Conservation (phyloP, 352 stramenopile species). For the Globisporangium alternatum region DNA sequence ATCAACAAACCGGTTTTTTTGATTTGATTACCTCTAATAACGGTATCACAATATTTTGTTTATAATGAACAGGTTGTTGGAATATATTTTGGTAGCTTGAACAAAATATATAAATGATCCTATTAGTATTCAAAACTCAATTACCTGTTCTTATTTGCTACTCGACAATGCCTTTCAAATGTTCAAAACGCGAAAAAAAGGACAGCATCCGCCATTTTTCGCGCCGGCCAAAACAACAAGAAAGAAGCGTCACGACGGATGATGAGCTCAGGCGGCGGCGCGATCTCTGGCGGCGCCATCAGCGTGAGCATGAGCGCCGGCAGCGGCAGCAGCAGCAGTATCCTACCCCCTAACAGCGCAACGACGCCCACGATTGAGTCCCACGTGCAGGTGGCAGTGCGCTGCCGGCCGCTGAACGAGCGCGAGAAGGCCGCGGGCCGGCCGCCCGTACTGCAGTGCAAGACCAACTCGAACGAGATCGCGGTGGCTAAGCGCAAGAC, state of each 20-base stretch:
- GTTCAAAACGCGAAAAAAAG: conserved; percentile 4
- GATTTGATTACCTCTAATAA: neutral
- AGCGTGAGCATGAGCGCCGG: conserved; percentile 9
- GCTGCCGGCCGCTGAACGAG: conserved; percentile 87
- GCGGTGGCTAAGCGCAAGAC: conserved; percentile 86
- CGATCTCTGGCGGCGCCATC: conserved; percentile 2
- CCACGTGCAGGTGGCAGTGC: conserved; percentile 89
- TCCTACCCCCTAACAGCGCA: neutral
- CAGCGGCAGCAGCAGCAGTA: neutral
- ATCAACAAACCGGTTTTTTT: conserved; percentile 2
- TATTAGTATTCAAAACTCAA: neutral
- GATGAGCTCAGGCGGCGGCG: conserved; percentile 9
- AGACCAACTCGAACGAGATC: conserved; percentile 83
- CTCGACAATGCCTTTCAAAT: conserved; percentile 1
- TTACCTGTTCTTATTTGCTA: neutral
- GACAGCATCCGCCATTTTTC: conserved; percentile 5
- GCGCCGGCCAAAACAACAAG: conserved; percentile 3
- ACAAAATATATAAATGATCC: neutral
- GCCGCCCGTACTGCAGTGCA: conserved; percentile 83
- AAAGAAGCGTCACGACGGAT: neutral
- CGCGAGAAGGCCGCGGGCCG: conserved; percentile 80
- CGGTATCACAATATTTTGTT: neutral
- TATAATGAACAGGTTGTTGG: too few species aligned
- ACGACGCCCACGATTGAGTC: conserved; percentile 14
- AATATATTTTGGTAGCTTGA: neutral